Base-by-base conservation (phyloP, 805 yeast species). In the Saturnispora gosingensis region DNA sequence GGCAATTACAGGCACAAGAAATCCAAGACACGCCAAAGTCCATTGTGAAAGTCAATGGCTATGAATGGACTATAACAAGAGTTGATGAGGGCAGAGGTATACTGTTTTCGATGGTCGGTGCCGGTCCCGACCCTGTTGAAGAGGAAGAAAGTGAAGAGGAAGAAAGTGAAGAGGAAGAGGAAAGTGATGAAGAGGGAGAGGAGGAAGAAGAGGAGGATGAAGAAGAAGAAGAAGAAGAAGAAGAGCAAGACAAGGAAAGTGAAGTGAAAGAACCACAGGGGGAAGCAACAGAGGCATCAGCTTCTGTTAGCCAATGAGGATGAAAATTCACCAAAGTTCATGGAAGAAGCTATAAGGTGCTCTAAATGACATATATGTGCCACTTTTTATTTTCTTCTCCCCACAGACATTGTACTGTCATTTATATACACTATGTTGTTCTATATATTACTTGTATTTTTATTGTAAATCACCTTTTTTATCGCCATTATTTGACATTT, bases 81-180 rank as follows among this genome's bases (percentile, higher is more conserved):
- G 51, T 49, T 3, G 30, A 39, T 7, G 32, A 38, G 2, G 51
- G 51, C 5, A 28, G 24, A 3, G 51, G 51, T n/a, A 34, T 49
- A 16, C 43, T 49, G 5, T 49, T 49, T 22, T 43, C 43, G 8
- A 32, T 43, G 36, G 34, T 45, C 11, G 47, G 38, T 20, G 43
- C 35, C 22, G 51, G 22, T 27, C 34, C 13, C 7, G 27, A 35
- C 4, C n/a, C 30, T 13, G 44, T 20, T 1, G 44, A 40, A 8
- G 44, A 22, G n/a, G 44, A 40, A 24, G 44, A 40, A 11, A n/a
- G 25, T 9, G 24, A 22, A 34, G 45, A 38, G 27, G 36, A 25
- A 9, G 35, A 46, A 11, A 35, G 18, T 16, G 20, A 47, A 5
- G 50, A 39, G 15, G 45, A 28, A 4, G 34, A 18, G 6, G 50